Base-by-base conservation (phyloP, 2,329 filamentous ascomycete species). In the Albophoma yamanashiensis region DNA sequence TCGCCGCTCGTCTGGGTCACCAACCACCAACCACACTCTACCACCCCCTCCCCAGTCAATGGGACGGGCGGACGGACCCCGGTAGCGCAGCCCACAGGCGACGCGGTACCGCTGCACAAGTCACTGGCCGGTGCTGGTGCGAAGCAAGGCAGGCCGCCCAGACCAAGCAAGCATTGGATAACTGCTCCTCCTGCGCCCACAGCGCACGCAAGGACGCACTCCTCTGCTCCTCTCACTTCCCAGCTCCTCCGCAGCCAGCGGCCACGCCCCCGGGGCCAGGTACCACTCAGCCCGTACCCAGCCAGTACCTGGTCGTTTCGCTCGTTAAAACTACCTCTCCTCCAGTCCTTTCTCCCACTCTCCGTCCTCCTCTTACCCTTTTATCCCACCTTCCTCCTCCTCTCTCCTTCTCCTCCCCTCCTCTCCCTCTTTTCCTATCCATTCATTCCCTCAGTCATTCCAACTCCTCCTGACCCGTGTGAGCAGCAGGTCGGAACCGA, bases 271-370 rank as follows among this genome's bases (percentile, higher is more conserved):
- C 27, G 58, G 58, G 43, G 42, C 40, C 40, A 12, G 40, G 45
- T 55, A 55, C 57, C 47, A 34, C 58, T 59, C 58, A 50, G 55
- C 55, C 40, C 55, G 55, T 57, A 43, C 39, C 55, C 40, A 42
- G 53, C 38, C 53, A 36, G 58, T 59, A 59, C 60, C 52, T 57
- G 38, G 43, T 58, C 58, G 40, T 34, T 12, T 50, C 36, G 43
- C 45, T 62, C 25, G 68, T 73, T 73, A 73, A 74, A 74, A 73
- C 71, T 71, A 71, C 67, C 68, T 81, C 76, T 79, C 75, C 76
- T 77, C 79, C 79, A 79, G 77, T 82, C 80, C 79, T 78, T 79
- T 78, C 78, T 76, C 76, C 73, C 77, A 75, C 77, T 73, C 74
- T 77, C 74, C 73, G 75, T 79, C 76, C 76, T 80, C 75, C 75